Evolutionary conservation across 257 asterid species (phyloP).

Genomic region (Scutellaria baicalensis): DNA sequence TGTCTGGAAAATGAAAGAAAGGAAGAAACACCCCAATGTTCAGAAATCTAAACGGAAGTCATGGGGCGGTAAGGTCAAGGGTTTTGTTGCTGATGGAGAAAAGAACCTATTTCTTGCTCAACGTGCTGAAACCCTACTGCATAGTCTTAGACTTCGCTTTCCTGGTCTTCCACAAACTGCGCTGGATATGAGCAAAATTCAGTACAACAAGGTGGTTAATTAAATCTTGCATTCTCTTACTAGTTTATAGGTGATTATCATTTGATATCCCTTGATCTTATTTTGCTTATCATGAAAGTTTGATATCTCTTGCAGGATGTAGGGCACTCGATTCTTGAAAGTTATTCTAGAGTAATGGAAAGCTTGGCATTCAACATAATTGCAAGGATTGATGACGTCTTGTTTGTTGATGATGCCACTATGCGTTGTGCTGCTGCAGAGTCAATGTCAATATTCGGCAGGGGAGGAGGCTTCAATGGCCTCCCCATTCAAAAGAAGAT

Average conservation of each 20-base stretch:
- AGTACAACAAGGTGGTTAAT: conserved; percentile 71
- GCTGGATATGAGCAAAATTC: conserved; percentile 91
- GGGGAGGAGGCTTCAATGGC: conserved; percentile 82
- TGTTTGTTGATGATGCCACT: conserved; percentile 80
- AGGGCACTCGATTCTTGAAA: conserved; percentile 92
- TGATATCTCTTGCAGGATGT: conserved; percentile 65
- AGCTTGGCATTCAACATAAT: conserved; percentile 94
- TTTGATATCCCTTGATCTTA: not conserved
- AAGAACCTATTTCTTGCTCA: conserved; percentile 58
- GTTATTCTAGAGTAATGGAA: conserved; percentile 99
- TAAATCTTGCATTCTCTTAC: not conserved
- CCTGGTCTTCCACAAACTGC: conserved; percentile 99
- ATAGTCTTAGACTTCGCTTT: conserved; percentile 61
- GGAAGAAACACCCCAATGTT: conserved; percentile 47
- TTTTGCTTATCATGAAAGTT: not conserved
- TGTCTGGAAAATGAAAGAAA: conserved; percentile 74
- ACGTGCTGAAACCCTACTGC: conserved; percentile 77
- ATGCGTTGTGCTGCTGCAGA: conserved; percentile 63
- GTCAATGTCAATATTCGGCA: conserved; percentile 50
- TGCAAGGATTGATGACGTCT: conserved; percentile 88
- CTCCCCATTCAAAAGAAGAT: conserved; percentile 85
- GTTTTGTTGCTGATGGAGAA: conserved; percentile 62
- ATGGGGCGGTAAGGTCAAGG: conserved; percentile 92
- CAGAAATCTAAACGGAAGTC: conserved; percentile 50
- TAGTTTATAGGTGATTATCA: not conserved